Percentiles rank a stretch among this genome's conserved stretches.
Conservation (phyloP, 306 rosid genomes). For the Abrus pulchellus region DNA sequence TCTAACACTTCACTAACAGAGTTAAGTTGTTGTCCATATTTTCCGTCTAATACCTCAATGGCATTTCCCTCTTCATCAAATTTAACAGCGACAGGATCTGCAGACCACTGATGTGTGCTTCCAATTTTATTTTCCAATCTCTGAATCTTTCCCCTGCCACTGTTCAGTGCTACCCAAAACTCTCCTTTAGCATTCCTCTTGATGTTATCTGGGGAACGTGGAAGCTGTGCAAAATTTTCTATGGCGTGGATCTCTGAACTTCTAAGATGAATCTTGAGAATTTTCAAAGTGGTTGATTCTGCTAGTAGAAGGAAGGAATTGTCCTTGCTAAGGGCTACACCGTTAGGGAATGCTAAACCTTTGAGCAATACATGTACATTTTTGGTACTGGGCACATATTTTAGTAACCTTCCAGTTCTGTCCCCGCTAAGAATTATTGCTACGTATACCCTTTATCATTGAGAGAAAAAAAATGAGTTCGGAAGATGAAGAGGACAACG, state of each 20-base stretch:
- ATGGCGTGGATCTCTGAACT: constrained; percentile 31
- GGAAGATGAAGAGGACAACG: too few species aligned
- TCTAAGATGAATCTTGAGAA: constrained; percentile 53
- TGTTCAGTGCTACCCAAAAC: constrained; percentile 67
- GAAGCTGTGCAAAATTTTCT: constrained; percentile 49
- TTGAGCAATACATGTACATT: constrained; percentile 53
- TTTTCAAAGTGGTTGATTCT: constrained; percentile 40
- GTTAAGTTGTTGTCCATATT: constrained; percentile 45
- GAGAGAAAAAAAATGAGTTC: not conserved
- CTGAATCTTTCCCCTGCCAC: constrained; percentile 46
- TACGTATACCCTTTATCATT: constrained; percentile 48
- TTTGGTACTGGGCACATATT: constrained; percentile 57
- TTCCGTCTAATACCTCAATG: constrained; percentile 58
- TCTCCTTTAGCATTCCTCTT: constrained; percentile 56
- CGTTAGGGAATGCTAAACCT: constrained; percentile 67
- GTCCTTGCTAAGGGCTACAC: constrained; percentile 72
- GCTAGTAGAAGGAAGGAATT: constrained; percentile 59
- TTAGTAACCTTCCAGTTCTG: constrained; percentile 64
- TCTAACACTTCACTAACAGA: constrained; percentile 70
- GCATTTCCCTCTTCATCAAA: constrained; percentile 54
- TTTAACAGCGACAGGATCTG: constrained; percentile 63
- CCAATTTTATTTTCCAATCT: not conserved
- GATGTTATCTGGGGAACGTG: constrained; percentile 67
- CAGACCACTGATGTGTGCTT: not conserved
- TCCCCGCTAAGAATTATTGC: constrained; percentile 55